A percentile compares a stretch with the other conserved stretches of the same genome.
phyloP scores from a whole-genome alignment of 352 stramenopile species.

The Phytopythium kandeliae region DNA sequence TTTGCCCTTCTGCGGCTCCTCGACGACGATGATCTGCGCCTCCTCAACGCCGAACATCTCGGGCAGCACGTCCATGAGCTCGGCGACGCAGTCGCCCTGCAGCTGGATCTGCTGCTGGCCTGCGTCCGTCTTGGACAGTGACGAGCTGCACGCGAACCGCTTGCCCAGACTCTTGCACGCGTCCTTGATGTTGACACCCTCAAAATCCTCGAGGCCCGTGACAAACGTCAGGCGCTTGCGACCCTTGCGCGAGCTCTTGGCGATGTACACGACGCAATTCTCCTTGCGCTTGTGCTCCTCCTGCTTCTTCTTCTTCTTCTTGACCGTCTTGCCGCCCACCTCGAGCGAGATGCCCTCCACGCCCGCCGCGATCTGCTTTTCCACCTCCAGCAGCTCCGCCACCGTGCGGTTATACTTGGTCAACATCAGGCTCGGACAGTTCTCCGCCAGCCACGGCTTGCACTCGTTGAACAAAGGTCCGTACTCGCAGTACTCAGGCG shows the following conservation, averaged over 20 bases:
- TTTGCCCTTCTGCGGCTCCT: conserved; percentile 55
- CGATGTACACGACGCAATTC: conserved; percentile 61
- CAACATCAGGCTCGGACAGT: conserved; percentile 67
- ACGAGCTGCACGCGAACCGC: conserved; percentile 78
- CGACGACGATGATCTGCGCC: conserved; percentile 63
- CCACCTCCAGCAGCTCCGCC: conserved; percentile 61
- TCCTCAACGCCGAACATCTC: conserved; percentile 77
- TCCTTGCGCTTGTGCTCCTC: conserved; percentile 67
- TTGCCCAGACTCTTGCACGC: conserved; percentile 74
- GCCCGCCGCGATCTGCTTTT: conserved; percentile 73
- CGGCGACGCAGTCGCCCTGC: conserved; percentile 70
- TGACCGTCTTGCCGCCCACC: conserved; percentile 59
- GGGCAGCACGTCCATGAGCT: conserved; percentile 66
- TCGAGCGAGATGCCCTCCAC: conserved; percentile 75
- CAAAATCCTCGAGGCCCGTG: conserved; percentile 75
- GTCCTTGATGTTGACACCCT: conserved; percentile 82
- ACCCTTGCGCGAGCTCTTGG: conserved; percentile 71
- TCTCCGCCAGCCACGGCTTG: conserved; percentile 73
- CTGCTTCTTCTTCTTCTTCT: conserved; percentile 83
- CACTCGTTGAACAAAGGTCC: conserved; percentile 81
- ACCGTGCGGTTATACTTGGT: conserved; percentile 86
- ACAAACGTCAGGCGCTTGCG: conserved; percentile 81
- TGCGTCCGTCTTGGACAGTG: conserved; percentile 66
- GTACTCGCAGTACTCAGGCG: conserved; percentile 84
- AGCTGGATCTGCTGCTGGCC: conserved; percentile 81